phyloP scores from a whole-genome alignment of 1,284 basidiomycete species.

The Athelia sp. region DNA sequence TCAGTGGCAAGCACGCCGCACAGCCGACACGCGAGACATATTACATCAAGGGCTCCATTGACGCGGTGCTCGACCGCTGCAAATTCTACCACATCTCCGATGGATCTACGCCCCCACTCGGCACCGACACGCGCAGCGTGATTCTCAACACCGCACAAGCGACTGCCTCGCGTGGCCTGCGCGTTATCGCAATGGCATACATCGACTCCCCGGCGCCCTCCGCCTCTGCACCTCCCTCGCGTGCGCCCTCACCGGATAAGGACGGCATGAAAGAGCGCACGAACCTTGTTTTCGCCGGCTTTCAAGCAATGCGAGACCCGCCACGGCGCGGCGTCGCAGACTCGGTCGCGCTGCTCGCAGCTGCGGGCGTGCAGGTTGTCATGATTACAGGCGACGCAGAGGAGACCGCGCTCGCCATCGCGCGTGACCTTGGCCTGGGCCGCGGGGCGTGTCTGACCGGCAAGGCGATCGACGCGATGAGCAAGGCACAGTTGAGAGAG shows the following conservation, averaged over 20 bases:
- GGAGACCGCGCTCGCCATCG: conserved; percentile 87
- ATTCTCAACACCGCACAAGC: conserved; percentile 69
- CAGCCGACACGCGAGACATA: conserved; percentile 63
- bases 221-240: conserved; percentile 15
- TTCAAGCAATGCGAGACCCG: conserved; percentile 95
- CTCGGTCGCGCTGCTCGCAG: conserved; percentile 75
- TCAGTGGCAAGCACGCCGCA: conserved; percentile 62
- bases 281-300: conserved; percentile 84
- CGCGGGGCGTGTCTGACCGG: conserved; percentile 63
- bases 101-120: conserved; percentile 74
- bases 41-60: conserved; percentile 92
- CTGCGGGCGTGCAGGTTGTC: conserved; percentile 88
- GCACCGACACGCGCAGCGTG: conserved; percentile 57
- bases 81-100: conserved; percentile 86
- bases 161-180: conserved; percentile 73
- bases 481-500: conserved; percentile 76
- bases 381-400: conserved; percentile 99
- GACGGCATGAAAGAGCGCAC: conserved; percentile 35
- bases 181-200: conserved; percentile 89
- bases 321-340: conserved; percentile 91
- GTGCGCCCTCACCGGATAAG: no score
- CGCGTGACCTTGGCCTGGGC: conserved; percentile 79
- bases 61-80: conserved; percentile 82
- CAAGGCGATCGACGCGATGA: conserved; percentile 82
- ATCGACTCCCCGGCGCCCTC: conserved; percentile 33